Base-by-base conservation (phyloP, 1,284 basidiomycete genomes). In the Apiotrichum porosum region DNA sequence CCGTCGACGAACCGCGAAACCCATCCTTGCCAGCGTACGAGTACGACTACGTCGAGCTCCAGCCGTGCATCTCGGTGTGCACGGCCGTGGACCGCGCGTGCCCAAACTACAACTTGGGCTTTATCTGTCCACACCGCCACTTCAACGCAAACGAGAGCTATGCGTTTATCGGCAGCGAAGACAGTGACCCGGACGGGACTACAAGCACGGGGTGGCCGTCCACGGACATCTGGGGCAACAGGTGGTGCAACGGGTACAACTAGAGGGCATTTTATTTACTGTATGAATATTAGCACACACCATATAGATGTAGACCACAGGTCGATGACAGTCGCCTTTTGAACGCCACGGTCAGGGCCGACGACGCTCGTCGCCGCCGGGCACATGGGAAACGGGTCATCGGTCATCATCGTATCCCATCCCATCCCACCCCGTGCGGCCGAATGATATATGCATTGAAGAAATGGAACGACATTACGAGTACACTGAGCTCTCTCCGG, bases 1-100 rank as follows among this genome's bases (percentile, higher is more conserved):
- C 71, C 73, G 1, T 74, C 72, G 52, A 58, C 75, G 8, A 69
- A 75, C 68, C 78, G 3, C 62, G 66, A 4, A 56, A 60, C 35
- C 9, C 21, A 43, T 41, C 9, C 43, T 42, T n/a, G 36, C 52
- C 24, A 40, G 60, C n/a, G 52, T 67, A 68, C 51, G 44, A 37
- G 18, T 40, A 41, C 31, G 49, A 71, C 12, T 88, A 86, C 66
- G 75, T 70, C 13, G 78, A 81, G 65, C 75, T 91, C 9, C 70
- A 87, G 30, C 88, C 88, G 4, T 91, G 88, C 65, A 72, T 91
- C 13, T 83, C 86, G 66, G 81, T 78, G 24, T 92, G 88, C 71
- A 80, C 82, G 26, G 77, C 79, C 0, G 82, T 80, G 14, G 86
- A 88, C 63, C 78, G 88, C 26, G 79, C 82, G 19, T 91, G 88